Conservation (phyloP, 805 yeast genomes). For the Kockiozyma suomiensis region DNA sequence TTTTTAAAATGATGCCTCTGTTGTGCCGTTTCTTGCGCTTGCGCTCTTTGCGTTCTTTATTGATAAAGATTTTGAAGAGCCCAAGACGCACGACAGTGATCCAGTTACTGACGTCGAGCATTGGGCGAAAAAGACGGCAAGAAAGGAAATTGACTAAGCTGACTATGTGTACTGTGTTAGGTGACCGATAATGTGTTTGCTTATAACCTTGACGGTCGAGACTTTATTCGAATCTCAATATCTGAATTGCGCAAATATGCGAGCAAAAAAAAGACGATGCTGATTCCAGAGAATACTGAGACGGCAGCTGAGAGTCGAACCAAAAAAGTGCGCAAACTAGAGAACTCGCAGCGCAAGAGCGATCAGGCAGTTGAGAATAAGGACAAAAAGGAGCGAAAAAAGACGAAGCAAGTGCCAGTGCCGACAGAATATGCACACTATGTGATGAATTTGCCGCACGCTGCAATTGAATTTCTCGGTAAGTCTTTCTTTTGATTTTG, state of each 20-base stretch:
- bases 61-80: conserved; percentile 29
- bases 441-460: conserved; percentile 95
- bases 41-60: conserved; percentile 31
- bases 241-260: conserved; percentile 19
- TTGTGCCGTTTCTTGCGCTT: conserved; percentile 28
- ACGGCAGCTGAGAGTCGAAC: neutral
- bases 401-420: conserved; percentile 38
- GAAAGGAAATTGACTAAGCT: no score
- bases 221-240: conserved; percentile 57
- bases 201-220: conserved; percentile 78
- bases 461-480: conserved; percentile 71
- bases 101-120: conserved; percentile 26
- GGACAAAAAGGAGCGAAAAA: neutral
- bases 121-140: neutral
- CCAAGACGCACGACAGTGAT: conserved; percentile 29
- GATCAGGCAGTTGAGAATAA: neutral
- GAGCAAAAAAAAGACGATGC: conserved; percentile 1
- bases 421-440: conserved; percentile 66
- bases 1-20: conserved; percentile 17
- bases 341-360: conserved; percentile 1
- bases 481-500: conserved; percentile 10
- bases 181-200: conserved; percentile 55
- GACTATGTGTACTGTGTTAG: conserved; percentile 1
- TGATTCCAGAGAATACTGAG: conserved; percentile 2
- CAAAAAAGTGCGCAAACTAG: neutral